Conservation (phyloP, 1,284 basidiomycete genomes). For the Heterobasidion irregulare region DNA sequence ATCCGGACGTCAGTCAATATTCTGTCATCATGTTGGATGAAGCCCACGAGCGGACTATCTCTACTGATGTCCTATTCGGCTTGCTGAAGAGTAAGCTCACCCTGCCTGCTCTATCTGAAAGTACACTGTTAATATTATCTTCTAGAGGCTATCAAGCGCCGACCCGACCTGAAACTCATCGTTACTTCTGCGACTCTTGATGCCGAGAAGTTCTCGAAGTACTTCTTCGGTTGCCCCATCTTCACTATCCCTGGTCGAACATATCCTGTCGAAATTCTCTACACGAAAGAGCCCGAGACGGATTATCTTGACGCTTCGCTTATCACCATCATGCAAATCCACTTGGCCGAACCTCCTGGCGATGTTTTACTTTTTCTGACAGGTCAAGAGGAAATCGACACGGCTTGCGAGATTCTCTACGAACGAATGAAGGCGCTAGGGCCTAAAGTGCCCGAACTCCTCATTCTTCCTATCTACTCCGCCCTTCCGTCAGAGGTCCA, state of each 20-base stretch:
- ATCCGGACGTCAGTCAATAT: conserved; percentile 89
- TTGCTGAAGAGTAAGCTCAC: conserved; percentile 81
- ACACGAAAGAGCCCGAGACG: conserved; percentile 98
- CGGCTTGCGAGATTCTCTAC: conserved; percentile 92
- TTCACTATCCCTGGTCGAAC: conserved; percentile 99
- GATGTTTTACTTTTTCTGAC: conserved; percentile 97
- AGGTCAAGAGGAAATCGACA: conserved; percentile 98
- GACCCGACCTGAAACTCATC: conserved; percentile 94
- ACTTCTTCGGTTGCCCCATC: conserved; percentile 98
- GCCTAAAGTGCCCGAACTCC: conserved; percentile 92
- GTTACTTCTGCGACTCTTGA: conserved; percentile 99
- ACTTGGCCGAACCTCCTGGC: conserved; percentile 94
- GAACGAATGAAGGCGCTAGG: conserved; percentile 98
- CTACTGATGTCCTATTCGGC: conserved; percentile 96
- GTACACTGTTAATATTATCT: conserved; percentile 13
- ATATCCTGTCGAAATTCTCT: conserved; percentile 96
- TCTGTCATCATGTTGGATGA: conserved; percentile 98
- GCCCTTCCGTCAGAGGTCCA: conserved; percentile 97
- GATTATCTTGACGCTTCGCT: conserved; percentile 98
- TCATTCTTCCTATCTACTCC: conserved; percentile 97
- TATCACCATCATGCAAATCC: conserved; percentile 99
- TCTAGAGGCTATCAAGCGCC: conserved; percentile 88
- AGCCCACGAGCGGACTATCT: conserved; percentile 96
- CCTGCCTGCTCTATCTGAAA: conserved; percentile 10
- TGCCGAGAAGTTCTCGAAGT: conserved; percentile 98